Conservation (phyloP, 768 basidiomycete genomes). For the Calocera viscosa region DNA sequence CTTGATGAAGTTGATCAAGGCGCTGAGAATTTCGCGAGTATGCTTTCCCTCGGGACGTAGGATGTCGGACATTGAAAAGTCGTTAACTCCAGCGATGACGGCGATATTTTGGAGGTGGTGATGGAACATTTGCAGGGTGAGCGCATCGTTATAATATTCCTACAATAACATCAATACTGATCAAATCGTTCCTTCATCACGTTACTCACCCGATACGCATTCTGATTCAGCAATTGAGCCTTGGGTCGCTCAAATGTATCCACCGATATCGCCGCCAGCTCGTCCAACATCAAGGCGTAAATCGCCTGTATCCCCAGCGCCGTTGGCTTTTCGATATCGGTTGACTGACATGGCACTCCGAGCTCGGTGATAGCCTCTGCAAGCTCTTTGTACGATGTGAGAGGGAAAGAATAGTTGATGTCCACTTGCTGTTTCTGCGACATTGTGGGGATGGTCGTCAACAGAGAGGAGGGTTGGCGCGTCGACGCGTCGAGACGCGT, state of each 20-base stretch:
- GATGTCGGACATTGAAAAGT: slow-evolving; percentile 67
- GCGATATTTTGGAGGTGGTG: slow-evolving; percentile 68
- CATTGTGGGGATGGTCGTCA: not conserved
- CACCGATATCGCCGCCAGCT: slow-evolving; percentile 51
- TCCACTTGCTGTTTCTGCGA: slow-evolving; percentile 3
- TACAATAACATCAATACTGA: slow-evolving; percentile 21
- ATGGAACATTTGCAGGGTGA: slow-evolving; percentile 51
- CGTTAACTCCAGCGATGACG: slow-evolving; percentile 55
- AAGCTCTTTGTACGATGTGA: slow-evolving; percentile 2
- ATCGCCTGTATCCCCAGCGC: slow-evolving; percentile 58
- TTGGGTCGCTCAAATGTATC: slow-evolving; percentile 48
- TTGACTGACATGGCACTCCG: not conserved
- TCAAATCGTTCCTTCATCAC: not conserved
- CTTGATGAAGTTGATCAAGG: slow-evolving; percentile 87
- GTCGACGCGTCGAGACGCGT: not conserved
- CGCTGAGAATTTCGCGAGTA: slow-evolving; percentile 63
- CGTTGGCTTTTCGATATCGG: slow-evolving; percentile 44
- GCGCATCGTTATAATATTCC: slow-evolving; percentile 53
- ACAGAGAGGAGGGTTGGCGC: slow-evolving; percentile 1
- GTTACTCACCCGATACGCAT: slow-evolving; percentile 42
- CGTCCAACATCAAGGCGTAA: slow-evolving; percentile 58
- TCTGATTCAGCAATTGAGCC: slow-evolving; percentile 40
- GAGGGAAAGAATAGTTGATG: slow-evolving; percentile 7
- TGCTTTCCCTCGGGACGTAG: slow-evolving; percentile 60
- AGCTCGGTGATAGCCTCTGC: slow-evolving; percentile 5